Conservation (phyloP, 345 rosid genomes). For the Ceriops decandra region DNA sequence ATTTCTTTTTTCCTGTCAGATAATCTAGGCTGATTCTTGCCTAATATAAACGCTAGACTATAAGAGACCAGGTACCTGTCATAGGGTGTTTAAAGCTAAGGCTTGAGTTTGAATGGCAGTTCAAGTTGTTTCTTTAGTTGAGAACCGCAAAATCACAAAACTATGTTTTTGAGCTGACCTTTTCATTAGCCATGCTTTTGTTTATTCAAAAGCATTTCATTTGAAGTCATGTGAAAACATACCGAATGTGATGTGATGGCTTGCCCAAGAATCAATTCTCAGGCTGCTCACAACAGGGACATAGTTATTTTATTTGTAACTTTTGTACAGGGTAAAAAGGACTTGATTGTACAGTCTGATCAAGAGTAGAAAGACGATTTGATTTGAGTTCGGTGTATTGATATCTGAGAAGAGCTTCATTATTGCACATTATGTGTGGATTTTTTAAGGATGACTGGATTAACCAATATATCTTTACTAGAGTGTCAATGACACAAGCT, state of each 20-base stretch:
- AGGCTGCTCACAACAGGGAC: background rate
- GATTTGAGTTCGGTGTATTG: background rate
- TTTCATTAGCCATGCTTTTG: background rate
- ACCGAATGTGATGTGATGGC: background rate
- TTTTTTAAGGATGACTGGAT: background rate
- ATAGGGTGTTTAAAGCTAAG: too few species aligned
- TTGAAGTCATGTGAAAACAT: background rate
- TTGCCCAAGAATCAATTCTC: background rate
- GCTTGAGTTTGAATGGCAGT: too few species aligned
- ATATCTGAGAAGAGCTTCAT: background rate
- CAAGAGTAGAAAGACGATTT: background rate
- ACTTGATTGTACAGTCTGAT: background rate
- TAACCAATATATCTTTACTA: background rate
- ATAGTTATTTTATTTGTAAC: background rate
- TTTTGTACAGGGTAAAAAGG: background rate
- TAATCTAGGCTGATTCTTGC: background rate
- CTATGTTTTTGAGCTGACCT: background rate
- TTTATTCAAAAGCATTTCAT: background rate
- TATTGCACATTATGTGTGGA: background rate
- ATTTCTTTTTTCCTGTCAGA: background rate
- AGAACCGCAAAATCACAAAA: too few species aligned
- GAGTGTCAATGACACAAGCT: too few species aligned
- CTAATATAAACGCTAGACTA: background rate
- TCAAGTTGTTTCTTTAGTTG: too few species aligned
- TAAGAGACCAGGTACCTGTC: too few species aligned